Percentiles rank a stretch among this genome's conserved stretches.
These are phyloP conservation scores for Magnusiomyces starmeri DNA, from an alignment of 1,139 yeast species.

Conservation along the genomic window DNA sequence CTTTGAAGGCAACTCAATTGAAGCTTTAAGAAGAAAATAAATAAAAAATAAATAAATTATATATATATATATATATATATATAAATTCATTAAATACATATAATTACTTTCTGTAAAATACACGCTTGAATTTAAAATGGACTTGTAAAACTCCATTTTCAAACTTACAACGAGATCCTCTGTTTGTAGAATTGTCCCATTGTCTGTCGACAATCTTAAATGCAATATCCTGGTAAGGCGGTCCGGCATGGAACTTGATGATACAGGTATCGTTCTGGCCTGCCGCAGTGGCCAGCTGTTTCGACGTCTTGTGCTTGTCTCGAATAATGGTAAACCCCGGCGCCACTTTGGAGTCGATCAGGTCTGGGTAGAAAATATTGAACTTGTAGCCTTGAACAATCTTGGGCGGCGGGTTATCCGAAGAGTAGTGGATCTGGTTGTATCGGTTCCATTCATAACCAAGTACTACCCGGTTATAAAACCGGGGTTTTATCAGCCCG, in stretches of 20 bases:
- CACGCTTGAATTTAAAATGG: constrained; percentile 33
- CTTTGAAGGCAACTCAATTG: background rate
- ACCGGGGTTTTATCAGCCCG: constrained; percentile 28
- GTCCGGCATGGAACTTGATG: constrained; percentile 32
- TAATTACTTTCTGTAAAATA: constrained; percentile 26
- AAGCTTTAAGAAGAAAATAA: background rate
- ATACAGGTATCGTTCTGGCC: constrained; percentile 28
- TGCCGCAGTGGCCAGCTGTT: constrained; percentile 13
- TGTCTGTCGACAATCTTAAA: constrained; percentile 34
- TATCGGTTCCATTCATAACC: constrained; percentile 37
- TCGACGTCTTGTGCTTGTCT: constrained; percentile 15
- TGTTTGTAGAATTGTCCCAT: constrained; percentile 34
- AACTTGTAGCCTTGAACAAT: constrained; percentile 36
- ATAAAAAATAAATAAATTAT: background rate
- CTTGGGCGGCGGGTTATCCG: constrained; percentile 36
- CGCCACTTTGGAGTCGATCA: constrained; percentile 24
- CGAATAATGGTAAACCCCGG: constrained; percentile 33
- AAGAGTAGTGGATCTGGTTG: constrained; percentile 33
- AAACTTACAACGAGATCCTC: constrained; percentile 31
- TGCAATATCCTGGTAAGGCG: constrained; percentile 34
- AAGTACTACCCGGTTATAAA: constrained; percentile 30
- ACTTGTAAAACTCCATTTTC: constrained; percentile 35
- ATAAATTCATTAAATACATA: background rate
- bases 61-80: constrained; percentile 2
- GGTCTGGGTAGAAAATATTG: constrained; percentile 34